phyloP scores from a whole-genome alignment of 192 early-diverging fungal species.

The Rhizoclosmatium sp. region DNA sequence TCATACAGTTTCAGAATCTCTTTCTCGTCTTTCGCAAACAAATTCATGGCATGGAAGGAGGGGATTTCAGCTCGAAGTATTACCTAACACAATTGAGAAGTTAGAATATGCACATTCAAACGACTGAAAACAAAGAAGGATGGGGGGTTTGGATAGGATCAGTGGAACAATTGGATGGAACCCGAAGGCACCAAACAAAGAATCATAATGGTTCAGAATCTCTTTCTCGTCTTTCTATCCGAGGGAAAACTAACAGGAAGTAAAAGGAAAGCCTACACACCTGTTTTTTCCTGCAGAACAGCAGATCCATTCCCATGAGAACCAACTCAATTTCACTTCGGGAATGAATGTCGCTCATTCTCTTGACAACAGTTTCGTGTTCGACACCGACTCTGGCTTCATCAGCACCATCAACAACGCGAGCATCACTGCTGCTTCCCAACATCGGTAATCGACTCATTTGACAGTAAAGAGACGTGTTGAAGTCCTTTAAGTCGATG shows the following conservation, averaged over 20 bases:
- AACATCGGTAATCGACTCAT: slow-evolving; percentile 70
- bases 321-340: slow-evolving; percentile 81
- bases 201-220: slow-evolving; percentile 12
- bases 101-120: too few species aligned
- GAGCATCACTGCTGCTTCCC: slow-evolving; percentile 45
- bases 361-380: slow-evolving; percentile 13
- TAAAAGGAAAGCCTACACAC: slow-evolving; percentile 34
- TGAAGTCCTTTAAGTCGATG: slow-evolving; percentile 93
- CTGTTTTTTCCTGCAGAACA: slow-evolving; percentile 80
- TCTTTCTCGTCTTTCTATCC: neutral
- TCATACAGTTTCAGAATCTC: slow-evolving; percentile 8
- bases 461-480: slow-evolving; percentile 81
- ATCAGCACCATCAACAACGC: slow-evolving; percentile 52
- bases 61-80: too few species aligned
- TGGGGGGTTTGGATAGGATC: neutral
- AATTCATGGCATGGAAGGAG: too few species aligned
- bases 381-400: slow-evolving; percentile 47
- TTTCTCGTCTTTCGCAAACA: neutral
- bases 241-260: slow-evolving; percentile 8
- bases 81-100: too few species aligned
- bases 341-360: slow-evolving; percentile 35
- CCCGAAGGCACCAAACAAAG: slow-evolving; percentile 14
- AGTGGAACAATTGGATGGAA: slow-evolving; percentile 30
- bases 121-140: too few species aligned
- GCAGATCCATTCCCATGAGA: slow-evolving; percentile 82